These are phyloP conservation scores for Helicocarpus griseus DNA, from an alignment of 2,329 filamentous ascomycete species.

Conservation along the genomic window DNA sequence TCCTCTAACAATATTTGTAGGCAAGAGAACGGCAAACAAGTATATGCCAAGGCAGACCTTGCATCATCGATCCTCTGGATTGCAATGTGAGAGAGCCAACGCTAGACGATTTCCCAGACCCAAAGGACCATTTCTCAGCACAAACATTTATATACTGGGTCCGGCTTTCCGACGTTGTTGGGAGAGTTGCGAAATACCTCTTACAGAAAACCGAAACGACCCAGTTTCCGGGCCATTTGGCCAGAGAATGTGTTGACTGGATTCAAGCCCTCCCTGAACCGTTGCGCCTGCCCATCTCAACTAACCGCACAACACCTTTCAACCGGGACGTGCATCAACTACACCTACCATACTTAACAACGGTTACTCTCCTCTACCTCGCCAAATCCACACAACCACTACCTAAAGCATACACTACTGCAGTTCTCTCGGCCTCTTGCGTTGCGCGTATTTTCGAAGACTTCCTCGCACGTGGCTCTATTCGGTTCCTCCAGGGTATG, in stretches of 20 bases:
- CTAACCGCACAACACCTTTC: constrained; percentile 23
- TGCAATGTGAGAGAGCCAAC: constrained; percentile 32
- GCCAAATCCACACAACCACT: constrained; percentile 27
- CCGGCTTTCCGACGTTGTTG: constrained; percentile 32
- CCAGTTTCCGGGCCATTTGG: constrained; percentile 19
- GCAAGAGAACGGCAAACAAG: constrained; percentile 32
- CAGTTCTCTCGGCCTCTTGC: constrained; percentile 31
- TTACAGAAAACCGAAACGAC: constrained; percentile 16
- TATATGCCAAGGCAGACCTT: constrained; percentile 36
- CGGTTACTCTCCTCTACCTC: constrained; percentile 33
- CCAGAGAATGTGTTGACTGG: constrained; percentile 28
- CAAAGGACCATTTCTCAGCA: constrained; percentile 24
- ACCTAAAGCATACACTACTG: constrained; percentile 28
- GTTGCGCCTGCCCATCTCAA: constrained; percentile 25
- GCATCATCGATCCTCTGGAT: constrained; percentile 35
- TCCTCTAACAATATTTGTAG: neutral
- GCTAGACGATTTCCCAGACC: constrained; percentile 30
- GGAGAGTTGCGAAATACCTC: constrained; percentile 30
- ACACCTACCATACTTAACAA: constrained; percentile 34
- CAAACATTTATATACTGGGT: constrained; percentile 37
- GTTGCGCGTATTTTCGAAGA: constrained; percentile 31
- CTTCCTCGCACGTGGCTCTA: constrained; percentile 29
- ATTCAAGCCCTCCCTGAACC: constrained; percentile 25
- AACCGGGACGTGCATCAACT: constrained; percentile 35
- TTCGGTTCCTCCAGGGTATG: constrained; percentile 35